phyloP scores from a whole-genome alignment of 176 grass and related monocot species.

The Carex pumila region DNA sequence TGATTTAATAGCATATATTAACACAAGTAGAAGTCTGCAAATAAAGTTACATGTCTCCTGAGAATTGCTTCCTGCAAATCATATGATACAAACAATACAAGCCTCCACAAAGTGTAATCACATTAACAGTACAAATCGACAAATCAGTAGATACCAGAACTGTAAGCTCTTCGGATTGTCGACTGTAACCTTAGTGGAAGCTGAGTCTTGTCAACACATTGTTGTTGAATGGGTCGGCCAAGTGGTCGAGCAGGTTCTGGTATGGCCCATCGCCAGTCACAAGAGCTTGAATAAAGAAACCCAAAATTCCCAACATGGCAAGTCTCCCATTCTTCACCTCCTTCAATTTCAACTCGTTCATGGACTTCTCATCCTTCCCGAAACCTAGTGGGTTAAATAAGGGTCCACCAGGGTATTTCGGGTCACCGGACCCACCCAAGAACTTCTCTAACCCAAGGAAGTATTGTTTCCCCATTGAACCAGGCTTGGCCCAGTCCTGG shows the following conservation, averaged over 20 bases:
- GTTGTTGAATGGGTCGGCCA: slow-evolving; percentile 83
- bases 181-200: slow-evolving; percentile 66
- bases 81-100: slow-evolving; percentile 22
- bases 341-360: slow-evolving; percentile 81
- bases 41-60: neutral
- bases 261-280: slow-evolving; percentile 68
- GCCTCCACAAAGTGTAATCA: neutral
- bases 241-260: slow-evolving; percentile 92
- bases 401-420: slow-evolving; percentile 63
- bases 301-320: slow-evolving; percentile 81
- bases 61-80: slow-evolving; percentile 5
- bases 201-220: slow-evolving; percentile 94
- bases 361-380: slow-evolving; percentile 67
- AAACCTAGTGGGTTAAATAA: slow-evolving; percentile 88
- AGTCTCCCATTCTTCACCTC: slow-evolving; percentile 78
- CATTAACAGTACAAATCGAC: neutral
- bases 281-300: slow-evolving; percentile 52
- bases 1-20: slow-evolving; percentile 15
- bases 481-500: slow-evolving; percentile 89
- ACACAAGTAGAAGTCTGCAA: slow-evolving; percentile 8
- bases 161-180: neutral
- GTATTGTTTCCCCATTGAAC: slow-evolving; percentile 85
- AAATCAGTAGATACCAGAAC: slow-evolving; percentile 1
- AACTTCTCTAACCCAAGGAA: slow-evolving; percentile 83
- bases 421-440: slow-evolving; percentile 68